Percentiles rank a stretch among this genome's conserved stretches.
Conservation (phyloP, 1,284 basidiomycete genomes). For the Pterulicium gracile region DNA sequence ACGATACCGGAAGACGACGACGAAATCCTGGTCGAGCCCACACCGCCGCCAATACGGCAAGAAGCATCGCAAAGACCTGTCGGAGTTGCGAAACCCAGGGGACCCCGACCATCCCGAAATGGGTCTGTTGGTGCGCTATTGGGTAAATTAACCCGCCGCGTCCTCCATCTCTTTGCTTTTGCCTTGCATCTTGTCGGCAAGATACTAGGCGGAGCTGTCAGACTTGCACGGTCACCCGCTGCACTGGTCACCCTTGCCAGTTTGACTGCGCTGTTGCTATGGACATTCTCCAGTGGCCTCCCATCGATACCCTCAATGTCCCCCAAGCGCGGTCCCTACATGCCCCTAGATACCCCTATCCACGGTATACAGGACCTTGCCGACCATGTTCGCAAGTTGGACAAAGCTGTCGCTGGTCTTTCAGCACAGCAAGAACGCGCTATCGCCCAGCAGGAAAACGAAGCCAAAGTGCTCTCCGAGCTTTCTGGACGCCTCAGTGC, state of each 20-base stretch:
- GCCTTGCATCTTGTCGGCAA: slow-evolving; percentile 9
- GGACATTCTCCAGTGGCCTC: slow-evolving; percentile 6
- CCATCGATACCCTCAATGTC: slow-evolving; percentile 13
- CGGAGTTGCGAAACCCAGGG: not conserved
- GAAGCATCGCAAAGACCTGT: slow-evolving; percentile 12
- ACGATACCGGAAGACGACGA: slow-evolving; percentile 54
- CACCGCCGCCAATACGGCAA: slow-evolving; percentile 14
- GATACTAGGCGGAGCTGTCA: slow-evolving; percentile 10
- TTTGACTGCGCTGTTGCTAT: not conserved
- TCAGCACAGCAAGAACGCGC: slow-evolving; percentile 41
- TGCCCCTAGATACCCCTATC: slow-evolving; percentile 48
- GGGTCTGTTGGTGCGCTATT: slow-evolving; percentile 37
- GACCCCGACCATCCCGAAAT: not conserved
- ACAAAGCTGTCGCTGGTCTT: slow-evolving; percentile 47
- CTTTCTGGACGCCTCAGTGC: slow-evolving; percentile 37
- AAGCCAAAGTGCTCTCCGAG: slow-evolving; percentile 36
- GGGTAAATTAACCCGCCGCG: slow-evolving; percentile 24
- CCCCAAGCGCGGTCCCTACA: slow-evolving; percentile 19
- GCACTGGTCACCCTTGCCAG: not conserved
- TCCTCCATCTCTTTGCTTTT: slow-evolving; percentile 12
- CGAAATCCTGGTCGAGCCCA: slow-evolving; percentile 16
- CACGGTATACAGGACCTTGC: slow-evolving; percentile 62
- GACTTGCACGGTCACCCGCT: slow-evolving; percentile 10
- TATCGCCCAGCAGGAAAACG: slow-evolving; percentile 37
- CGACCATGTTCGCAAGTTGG: slow-evolving; percentile 53